Conservation (phyloP, 1,284 basidiomycete genomes). For the Rhodotorula sp. region DNA sequence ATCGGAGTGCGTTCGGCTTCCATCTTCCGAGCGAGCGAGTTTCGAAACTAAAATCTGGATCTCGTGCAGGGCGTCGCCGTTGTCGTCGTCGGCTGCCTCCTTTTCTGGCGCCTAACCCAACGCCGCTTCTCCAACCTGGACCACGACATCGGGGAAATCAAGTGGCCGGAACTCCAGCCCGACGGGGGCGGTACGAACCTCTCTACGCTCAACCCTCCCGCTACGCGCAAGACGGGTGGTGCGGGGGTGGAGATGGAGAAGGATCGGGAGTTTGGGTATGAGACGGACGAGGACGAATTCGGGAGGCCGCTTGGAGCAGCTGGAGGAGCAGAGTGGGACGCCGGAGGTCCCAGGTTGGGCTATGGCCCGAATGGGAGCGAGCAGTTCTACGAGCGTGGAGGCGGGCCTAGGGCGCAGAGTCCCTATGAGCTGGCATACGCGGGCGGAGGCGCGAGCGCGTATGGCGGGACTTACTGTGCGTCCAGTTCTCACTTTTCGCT, state of each 20-base stretch:
- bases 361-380: constrained; percentile 11
- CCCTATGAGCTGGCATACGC: constrained; percentile 1
- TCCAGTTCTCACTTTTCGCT: not conserved
- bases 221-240: constrained; percentile 37
- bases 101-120: constrained; percentile 41
- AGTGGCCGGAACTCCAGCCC: constrained; percentile 43
- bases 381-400: constrained; percentile 9
- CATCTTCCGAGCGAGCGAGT: too few species aligned
- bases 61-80: constrained; percentile 40
- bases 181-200: constrained; percentile 24
- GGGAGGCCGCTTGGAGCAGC: not conserved
- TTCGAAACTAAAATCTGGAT: too few species aligned
- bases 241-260: constrained; percentile 42
- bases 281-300: constrained; percentile 11
- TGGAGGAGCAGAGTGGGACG: not conserved
- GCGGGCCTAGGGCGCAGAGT: not conserved
- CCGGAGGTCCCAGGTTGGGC: not conserved
- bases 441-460: constrained; percentile 2
- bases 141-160: constrained; percentile 38
- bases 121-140: constrained; percentile 42
- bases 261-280: constrained; percentile 20
- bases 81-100: constrained; percentile 35
- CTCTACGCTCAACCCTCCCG: constrained; percentile 42
- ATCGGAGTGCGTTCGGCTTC: constrained; percentile 33
- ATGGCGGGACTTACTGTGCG: constrained; percentile 7